Conservation (phyloP, 345 rosid genomes). For the Eucalyptus sp. region DNA sequence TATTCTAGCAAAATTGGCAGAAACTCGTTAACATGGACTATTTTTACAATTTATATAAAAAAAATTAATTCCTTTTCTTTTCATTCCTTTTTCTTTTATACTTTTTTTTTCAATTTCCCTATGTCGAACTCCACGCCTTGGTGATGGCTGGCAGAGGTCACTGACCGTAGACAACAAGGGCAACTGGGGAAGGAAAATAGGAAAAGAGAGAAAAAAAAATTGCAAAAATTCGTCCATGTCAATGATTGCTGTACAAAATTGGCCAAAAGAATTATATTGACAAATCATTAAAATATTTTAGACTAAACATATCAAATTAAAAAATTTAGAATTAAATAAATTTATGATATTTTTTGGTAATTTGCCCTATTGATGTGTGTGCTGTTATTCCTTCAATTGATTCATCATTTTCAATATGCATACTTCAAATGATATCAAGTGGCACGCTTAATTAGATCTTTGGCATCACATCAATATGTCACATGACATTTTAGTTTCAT, state of each 20-base stretch:
- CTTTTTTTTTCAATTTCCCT: neutral
- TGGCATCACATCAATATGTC: neutral
- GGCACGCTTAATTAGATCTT: neutral
- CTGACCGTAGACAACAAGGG: neutral
- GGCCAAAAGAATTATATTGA: neutral
- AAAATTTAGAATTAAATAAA: neutral
- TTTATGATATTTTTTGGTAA: neutral
- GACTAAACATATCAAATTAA: neutral
- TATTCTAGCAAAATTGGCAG: accelerated
- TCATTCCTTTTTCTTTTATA: neutral
- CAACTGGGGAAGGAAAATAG: neutral
- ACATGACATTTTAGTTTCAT: neutral
- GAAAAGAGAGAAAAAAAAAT: neutral
- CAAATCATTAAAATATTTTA: neutral
- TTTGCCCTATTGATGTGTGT: neutral
- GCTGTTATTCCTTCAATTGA: neutral
- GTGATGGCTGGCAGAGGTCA: neutral
- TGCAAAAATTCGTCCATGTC: neutral
- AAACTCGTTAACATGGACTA: neutral
- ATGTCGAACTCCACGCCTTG: accelerated
- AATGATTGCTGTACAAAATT: neutral
- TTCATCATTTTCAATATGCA: neutral
- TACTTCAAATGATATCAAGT: neutral
- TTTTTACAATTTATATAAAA: neutral
- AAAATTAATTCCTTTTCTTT: neutral